Evolutionary conservation across 75 land plant genomes (phyloP).

Genomic region (Adiantum capillusveneris): DNA sequence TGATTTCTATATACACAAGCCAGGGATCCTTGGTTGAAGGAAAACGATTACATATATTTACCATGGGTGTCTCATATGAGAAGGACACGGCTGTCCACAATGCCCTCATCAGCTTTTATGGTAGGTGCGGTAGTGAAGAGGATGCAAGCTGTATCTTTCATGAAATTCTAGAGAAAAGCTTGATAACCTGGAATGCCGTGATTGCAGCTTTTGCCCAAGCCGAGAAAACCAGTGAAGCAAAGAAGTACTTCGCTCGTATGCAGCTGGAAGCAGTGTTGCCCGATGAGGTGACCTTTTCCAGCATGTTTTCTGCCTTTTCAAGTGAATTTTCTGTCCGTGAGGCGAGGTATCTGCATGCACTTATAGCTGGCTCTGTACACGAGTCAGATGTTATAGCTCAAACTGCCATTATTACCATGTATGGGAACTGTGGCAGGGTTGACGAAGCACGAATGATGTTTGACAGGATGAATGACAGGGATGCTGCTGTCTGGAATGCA

Average conservation of each 20-base stretch:
- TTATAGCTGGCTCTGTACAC: conserved; percentile 21
- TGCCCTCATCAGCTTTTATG: conserved; percentile 11
- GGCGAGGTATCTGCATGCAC: conserved; percentile 35
- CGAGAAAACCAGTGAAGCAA: conserved; percentile 1
- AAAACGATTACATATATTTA: too few relatives aligned
- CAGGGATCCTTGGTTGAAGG: too few relatives aligned
- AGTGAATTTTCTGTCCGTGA: conserved; percentile 1
- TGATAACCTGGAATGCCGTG: conserved; percentile 21
- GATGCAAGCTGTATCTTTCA: conserved; percentile 8
- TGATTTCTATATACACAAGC: too few relatives aligned
- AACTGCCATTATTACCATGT: conserved; percentile 51
- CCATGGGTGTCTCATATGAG: too few relatives aligned
- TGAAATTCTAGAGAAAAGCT: neutral
- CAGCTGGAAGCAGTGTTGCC: conserved; percentile 5
- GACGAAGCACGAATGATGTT: conserved; percentile 43
- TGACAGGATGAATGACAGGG: conserved; percentile 21
- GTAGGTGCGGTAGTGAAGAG: neutral
- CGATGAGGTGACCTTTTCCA: conserved; percentile 5
- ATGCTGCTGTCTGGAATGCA: conserved; percentile 51
- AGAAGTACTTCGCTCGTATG: conserved; percentile 8
- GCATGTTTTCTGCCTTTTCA: conserved; percentile 3
- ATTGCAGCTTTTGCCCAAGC: conserved; percentile 7
- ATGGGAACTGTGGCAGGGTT: conserved; percentile 37
- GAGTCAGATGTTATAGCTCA: conserved; percentile 27
- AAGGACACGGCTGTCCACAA: conserved; percentile 1